A percentile compares a stretch with the other conserved stretches of the same genome.
Conservation (phyloP, 257 asterid species). For the Rubia yunnanensis region DNA sequence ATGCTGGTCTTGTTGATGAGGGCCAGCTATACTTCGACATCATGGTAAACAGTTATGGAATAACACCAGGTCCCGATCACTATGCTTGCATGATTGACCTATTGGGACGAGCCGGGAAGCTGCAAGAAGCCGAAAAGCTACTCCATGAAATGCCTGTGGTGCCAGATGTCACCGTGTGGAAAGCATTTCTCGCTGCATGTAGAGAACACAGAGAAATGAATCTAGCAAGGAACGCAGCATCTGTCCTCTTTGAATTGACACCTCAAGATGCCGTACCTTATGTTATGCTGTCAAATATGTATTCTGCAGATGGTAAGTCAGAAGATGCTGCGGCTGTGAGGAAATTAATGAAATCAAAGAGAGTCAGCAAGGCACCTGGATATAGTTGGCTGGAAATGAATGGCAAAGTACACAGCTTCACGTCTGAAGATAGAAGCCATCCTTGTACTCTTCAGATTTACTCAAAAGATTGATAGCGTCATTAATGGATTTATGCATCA, state of each 20-base stretch:
- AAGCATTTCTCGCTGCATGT: slow-evolving; percentile 68
- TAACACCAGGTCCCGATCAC: slow-evolving; percentile 60
- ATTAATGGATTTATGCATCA: too few relatives aligned
- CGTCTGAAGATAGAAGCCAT: slow-evolving; percentile 57
- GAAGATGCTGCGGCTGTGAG: slow-evolving; percentile 58
- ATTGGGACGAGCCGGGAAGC: slow-evolving; percentile 63
- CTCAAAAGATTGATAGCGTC: slow-evolving; percentile 38
- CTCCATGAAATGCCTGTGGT: slow-evolving; percentile 35
- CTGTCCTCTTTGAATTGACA: slow-evolving; percentile 44
- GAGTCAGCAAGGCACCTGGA: slow-evolving; percentile 57
- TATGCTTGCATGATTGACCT: slow-evolving; percentile 87
- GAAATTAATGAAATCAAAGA: slow-evolving; percentile 44
- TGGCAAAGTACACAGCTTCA: slow-evolving; percentile 35
- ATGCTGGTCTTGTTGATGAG: slow-evolving; percentile 57
- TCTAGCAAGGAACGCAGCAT: slow-evolving; percentile 59
- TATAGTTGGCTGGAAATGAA: slow-evolving; percentile 67
- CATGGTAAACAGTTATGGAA: slow-evolving; percentile 50
- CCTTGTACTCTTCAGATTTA: slow-evolving; percentile 33
- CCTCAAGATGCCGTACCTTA: slow-evolving; percentile 68
- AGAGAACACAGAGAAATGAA: slow-evolving; percentile 48
- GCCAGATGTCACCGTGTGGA: slow-evolving; percentile 55
- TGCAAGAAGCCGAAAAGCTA: slow-evolving; percentile 55
- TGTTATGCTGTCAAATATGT: slow-evolving; percentile 61
- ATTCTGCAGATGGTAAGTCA: slow-evolving; percentile 58
- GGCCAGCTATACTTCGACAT: slow-evolving; percentile 49